A percentile compares a stretch with the other conserved stretches of the same genome.
These are phyloP conservation scores for Aaosphaeria pasadenensis DNA, from an alignment of 2,329 filamentous ascomycete species.

Conservation along the genomic window DNA sequence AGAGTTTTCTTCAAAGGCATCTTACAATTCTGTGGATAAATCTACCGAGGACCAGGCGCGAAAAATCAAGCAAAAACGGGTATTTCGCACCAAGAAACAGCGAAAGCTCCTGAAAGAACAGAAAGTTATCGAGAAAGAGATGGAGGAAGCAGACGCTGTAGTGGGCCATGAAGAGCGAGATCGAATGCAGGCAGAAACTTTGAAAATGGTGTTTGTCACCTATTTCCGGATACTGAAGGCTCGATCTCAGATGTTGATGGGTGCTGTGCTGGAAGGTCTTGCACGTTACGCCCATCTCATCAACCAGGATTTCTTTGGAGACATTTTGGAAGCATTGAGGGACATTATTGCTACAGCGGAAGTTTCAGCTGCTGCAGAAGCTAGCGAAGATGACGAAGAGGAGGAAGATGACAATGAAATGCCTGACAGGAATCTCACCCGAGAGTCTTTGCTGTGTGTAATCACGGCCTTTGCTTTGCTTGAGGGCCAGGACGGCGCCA, in stretches of 20 bases:
- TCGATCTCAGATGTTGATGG: conserved; percentile 80
- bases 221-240: conserved; percentile 95
- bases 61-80: conserved; percentile 70
- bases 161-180: conserved; percentile 92
- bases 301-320: conserved; percentile 98
- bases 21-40: conserved; percentile 71
- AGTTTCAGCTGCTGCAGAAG: conserved; percentile 45
- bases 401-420: conserved; percentile 47
- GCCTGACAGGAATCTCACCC: conserved; percentile 65
- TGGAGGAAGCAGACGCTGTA: conserved; percentile 85
- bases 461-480: conserved; percentile 96
- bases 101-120: conserved; percentile 82
- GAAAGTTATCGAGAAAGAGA: conserved; percentile 86
- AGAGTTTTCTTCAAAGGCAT: conserved; percentile 83
- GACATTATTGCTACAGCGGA: conserved; percentile 79
- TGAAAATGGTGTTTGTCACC: conserved; percentile 91
- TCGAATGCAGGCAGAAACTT: conserved; percentile 88
- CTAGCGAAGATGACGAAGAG: conserved; percentile 41
- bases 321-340: conserved; percentile 89
- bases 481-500: conserved; percentile 87
- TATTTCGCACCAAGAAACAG: conserved; percentile 85
- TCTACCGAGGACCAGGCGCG: conserved; percentile 51
- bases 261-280: conserved; percentile 91
- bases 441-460: conserved; percentile 88
- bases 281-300: conserved; percentile 94